Evolutionary conservation across 176 grass and related monocot genomes (phyloP).

Genomic region (Rhynchospora breviuscula): DNA sequence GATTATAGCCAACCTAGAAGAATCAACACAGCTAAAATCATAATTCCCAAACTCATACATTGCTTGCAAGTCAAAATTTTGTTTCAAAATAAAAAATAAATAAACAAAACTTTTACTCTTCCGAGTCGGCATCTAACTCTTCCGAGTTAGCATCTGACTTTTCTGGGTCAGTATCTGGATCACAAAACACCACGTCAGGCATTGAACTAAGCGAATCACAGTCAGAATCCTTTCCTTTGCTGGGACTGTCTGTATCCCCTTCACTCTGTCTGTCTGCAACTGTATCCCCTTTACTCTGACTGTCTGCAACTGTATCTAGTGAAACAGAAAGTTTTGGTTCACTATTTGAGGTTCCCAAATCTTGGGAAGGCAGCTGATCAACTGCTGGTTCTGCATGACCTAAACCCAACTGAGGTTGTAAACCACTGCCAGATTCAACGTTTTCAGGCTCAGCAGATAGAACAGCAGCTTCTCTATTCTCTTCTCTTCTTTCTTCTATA

Average conservation of each 20-base stretch:
- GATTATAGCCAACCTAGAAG: neutral
- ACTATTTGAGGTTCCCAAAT: neutral
- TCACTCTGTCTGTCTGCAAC: neutral
- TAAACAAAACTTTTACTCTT: neutral
- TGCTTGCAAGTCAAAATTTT: neutral
- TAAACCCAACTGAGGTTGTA: slow-evolving; percentile 4
- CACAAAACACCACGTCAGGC: slow-evolving; percentile 47
- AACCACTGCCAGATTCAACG: slow-evolving; percentile 3
- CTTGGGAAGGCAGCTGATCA: slow-evolving; percentile 24
- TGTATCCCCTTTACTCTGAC: neutral
- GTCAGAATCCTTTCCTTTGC: slow-evolving; percentile 30
- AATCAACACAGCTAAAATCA: neutral
- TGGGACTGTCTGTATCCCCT: neutral
- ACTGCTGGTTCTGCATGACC: neutral
- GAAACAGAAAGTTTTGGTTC: neutral
- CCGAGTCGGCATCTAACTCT: slow-evolving; percentile 43
- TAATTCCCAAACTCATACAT: neutral
- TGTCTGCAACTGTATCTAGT: neutral
- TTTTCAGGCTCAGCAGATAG: neutral
- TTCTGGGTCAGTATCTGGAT: slow-evolving; percentile 56
- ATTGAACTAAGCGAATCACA: slow-evolving; percentile 41
- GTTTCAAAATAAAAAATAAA: slow-evolving; percentile 1
- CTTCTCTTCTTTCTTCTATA: slow-evolving; percentile 27
- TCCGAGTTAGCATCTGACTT: too few relatives aligned
- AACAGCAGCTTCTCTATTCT: neutral